phyloP scores from a whole-genome alignment of 2,329 filamentous ascomycete species.

The Beauveria scarabaeidicola region DNA sequence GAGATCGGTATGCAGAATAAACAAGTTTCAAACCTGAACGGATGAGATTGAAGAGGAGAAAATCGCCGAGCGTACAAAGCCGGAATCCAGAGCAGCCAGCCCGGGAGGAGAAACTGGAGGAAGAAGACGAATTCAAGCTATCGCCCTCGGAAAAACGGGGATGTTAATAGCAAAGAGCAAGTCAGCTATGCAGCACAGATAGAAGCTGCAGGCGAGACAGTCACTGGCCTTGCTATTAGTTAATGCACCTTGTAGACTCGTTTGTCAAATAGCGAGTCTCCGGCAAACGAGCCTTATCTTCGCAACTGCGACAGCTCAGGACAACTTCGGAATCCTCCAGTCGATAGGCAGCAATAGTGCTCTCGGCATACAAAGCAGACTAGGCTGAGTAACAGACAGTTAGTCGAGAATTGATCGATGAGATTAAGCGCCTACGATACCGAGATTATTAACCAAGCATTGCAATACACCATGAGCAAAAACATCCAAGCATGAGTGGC shows the following conservation, averaged over 20 bases:
- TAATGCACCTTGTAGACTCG: not conserved
- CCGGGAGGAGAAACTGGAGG: too few relatives aligned
- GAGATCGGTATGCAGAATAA: not conserved
- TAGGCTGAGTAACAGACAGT: not conserved
- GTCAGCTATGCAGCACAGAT: too few relatives aligned
- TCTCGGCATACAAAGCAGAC: not conserved
- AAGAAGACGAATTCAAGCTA: not conserved
- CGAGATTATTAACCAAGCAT: too few relatives aligned
- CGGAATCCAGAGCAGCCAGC: not conserved
- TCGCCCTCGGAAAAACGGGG: not conserved
- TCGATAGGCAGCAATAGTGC: not conserved
- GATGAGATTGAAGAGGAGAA: not conserved
- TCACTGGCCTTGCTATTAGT: not conserved
- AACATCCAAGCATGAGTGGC: too few relatives aligned
- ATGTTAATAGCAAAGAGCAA: not conserved
- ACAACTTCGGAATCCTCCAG: not conserved
- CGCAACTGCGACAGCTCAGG: not conserved
- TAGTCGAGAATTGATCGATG: too few relatives aligned
- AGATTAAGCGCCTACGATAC: too few relatives aligned
- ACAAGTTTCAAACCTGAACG: not conserved
- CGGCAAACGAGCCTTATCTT: not conserved
- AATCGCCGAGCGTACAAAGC: not conserved
- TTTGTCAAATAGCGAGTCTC: not conserved
- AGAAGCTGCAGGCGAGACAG: not conserved
- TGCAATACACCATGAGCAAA: too few relatives aligned